phyloP scores from a whole-genome alignment of 805 yeast genomes.

The Lachancea dasiensis region DNA sequence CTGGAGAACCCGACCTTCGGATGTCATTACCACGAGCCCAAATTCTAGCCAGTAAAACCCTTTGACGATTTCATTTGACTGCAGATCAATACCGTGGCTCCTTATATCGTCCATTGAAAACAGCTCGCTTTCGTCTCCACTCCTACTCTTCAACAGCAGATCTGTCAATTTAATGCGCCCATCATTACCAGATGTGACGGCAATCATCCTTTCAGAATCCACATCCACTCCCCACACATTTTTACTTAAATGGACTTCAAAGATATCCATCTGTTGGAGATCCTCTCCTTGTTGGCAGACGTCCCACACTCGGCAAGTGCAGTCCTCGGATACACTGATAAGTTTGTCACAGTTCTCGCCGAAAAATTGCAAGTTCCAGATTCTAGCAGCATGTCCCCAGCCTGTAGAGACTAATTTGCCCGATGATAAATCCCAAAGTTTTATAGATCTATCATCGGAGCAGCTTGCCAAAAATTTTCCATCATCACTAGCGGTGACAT shows the following conservation, averaged over 20 bases:
- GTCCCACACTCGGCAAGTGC: constrained; percentile 76
- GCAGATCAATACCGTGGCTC: constrained; percentile 25
- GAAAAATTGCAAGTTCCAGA: constrained; percentile 73
- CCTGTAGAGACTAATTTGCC: constrained; percentile 68
- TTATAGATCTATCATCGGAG: constrained; percentile 90
- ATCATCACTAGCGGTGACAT: constrained; percentile 54
- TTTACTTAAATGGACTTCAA: constrained; percentile 75
- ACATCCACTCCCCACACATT: constrained; percentile 80
- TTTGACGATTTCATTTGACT: constrained; percentile 52
- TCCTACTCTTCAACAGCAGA: constrained; percentile 32
- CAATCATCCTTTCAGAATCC: constrained; percentile 39
- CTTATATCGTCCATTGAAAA: constrained; percentile 34
- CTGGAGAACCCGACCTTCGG: constrained; percentile 47
- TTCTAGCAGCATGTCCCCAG: constrained; percentile 96
- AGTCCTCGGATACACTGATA: constrained; percentile 79
- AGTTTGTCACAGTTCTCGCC: constrained; percentile 35
- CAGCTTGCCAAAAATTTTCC: constrained; percentile 65
- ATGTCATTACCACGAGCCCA: constrained; percentile 50
- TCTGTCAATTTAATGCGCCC: constrained; percentile 70
- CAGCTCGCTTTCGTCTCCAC: constrained; percentile 25
- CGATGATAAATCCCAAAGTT: constrained; percentile 56
- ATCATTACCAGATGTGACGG: constrained; percentile 91
- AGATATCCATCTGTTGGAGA: constrained; percentile 33
- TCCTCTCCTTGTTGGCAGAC: constrained; percentile 23
- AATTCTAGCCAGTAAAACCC: constrained; percentile 46